A percentile compares a stretch with the other conserved stretches of the same genome.
Conservation (phyloP, 495 filamentous ascomycete species). For the Aspergillus heteromorphus region DNA sequence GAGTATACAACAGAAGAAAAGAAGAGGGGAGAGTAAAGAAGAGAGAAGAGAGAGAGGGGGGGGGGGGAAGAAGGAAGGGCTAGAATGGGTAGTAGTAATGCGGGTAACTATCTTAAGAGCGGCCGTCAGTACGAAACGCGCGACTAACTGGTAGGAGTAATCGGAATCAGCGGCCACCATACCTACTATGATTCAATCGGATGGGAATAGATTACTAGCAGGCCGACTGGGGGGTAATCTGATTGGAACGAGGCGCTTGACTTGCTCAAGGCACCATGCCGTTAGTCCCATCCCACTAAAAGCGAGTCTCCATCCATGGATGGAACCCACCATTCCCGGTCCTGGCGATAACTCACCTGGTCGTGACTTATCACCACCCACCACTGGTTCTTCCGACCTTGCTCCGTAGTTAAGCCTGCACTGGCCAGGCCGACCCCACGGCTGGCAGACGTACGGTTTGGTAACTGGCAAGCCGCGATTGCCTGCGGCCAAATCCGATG, state of each 20-base stretch:
- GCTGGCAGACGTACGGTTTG: neutral
- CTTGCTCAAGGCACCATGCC: neutral
- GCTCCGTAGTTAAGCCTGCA: slow-evolving; percentile 2
- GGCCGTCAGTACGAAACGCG: neutral
- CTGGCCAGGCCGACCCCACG: neutral
- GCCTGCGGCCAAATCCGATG: slow-evolving; percentile 10
- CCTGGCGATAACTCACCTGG: neutral
- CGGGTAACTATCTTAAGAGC: slow-evolving; percentile 2
- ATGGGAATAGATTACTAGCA: neutral
- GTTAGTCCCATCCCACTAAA: neutral
- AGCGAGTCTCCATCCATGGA: neutral
- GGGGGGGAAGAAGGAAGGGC: neutral
- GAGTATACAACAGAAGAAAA: slow-evolving; percentile 1
- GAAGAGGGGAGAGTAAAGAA: slow-evolving; percentile 5
- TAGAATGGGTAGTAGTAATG: neutral
- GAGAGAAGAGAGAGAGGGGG: slow-evolving; percentile 4
- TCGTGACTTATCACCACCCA: neutral
- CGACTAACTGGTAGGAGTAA: slow-evolving; percentile 1
- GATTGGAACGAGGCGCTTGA: neutral
- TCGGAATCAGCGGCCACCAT: slow-evolving; percentile 2
- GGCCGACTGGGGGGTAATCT: neutral
- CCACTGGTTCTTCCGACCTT: neutral
- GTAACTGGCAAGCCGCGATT: slow-evolving; percentile 2
- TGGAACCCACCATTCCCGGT: neutral
- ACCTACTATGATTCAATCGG: slow-evolving; percentile 5